Conservation (phyloP, 208 protist species). For the Acanthamoeba triangularis region DNA sequence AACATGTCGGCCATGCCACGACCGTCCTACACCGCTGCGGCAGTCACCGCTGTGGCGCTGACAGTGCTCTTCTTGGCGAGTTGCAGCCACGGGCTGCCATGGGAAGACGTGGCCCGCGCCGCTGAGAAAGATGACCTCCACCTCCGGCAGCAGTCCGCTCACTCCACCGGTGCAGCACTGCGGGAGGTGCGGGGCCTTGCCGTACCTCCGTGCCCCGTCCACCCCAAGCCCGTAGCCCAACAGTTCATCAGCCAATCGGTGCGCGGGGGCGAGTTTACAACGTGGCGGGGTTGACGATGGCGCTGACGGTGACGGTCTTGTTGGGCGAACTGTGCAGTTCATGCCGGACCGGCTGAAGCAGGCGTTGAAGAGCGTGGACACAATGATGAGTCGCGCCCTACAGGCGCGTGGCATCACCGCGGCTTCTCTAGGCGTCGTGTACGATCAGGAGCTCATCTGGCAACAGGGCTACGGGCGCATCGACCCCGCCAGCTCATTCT, state of each 20-base stretch:
- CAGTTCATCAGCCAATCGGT: background rate
- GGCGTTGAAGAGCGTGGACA: background rate
- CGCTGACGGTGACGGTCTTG: background rate
- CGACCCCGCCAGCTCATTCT: background rate
- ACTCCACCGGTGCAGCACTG: background rate
- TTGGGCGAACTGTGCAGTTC: background rate
- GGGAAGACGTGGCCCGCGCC: background rate
- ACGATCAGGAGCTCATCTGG: slow-evolving; percentile 62
- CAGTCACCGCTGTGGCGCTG: too few species aligned
- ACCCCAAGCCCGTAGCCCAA: background rate
- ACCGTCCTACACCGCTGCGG: too few species aligned
- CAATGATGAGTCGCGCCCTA: background rate
- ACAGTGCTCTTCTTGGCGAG: too few species aligned
- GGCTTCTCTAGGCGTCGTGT: slow-evolving; percentile 15
- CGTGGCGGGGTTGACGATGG: background rate
- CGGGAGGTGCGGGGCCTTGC: background rate
- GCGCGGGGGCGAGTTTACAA: too few species aligned
- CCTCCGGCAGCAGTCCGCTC: background rate
- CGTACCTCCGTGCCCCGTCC: background rate
- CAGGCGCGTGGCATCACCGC: background rate
- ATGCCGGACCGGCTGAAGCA: background rate
- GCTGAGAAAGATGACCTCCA: background rate
- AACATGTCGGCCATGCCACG: too few species aligned
- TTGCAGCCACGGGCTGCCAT: background rate
- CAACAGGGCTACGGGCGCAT: slow-evolving; percentile 24